Base-by-base conservation (phyloP, 2,329 filamentous ascomycete genomes). In the Alternaria viburni region DNA sequence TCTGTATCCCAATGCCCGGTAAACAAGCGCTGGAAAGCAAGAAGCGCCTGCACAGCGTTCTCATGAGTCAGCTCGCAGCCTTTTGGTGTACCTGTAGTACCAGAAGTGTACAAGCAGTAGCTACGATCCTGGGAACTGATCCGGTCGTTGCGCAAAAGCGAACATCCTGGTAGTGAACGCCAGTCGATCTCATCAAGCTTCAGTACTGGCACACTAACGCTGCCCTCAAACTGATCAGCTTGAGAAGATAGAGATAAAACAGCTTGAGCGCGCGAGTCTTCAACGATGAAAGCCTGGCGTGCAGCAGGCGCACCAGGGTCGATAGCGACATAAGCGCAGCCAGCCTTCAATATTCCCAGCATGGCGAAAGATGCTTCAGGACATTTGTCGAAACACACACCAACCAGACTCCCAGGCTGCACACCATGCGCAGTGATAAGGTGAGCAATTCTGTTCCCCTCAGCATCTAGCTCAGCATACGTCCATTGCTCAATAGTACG, bases 61-160 rank as follows among this genome's bases (percentile, higher is more conserved):
- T 93, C 89, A 73, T 97, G 94, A 0, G 91, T 96, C 50, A 97
- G 89, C 62, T 96, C 88, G 69, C 93, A 97, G 2, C 93, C 93
- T 71, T 97, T 97, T 0, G 93, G 93, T 0, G 89, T 91, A 3
- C 93, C 93, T 0, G 93, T 97, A 0, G 93, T 96, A 4, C 93
- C 93, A 4, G 91, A 95, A 0, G 93, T 97, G 77, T 96, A 97
- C 1, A 97, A 84, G 62, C 92, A 95, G 75, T 96, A 97, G 69
- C 90, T 93, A 0, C 88, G 88, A 67, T 90, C 86, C 21, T 86
- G 82, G 5, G 86, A 79, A 2, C 76, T 68, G 59, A 80, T 74
- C 6, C 58, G 43, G 26, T 64, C 65, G 28, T 66, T 54, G 12
- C 76, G 64, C 25, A 46, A 54, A 21, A 78, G 79, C 17, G 77